Conservation (phyloP, 116 monocot genomes). For the Posidonia oceanica region DNA sequence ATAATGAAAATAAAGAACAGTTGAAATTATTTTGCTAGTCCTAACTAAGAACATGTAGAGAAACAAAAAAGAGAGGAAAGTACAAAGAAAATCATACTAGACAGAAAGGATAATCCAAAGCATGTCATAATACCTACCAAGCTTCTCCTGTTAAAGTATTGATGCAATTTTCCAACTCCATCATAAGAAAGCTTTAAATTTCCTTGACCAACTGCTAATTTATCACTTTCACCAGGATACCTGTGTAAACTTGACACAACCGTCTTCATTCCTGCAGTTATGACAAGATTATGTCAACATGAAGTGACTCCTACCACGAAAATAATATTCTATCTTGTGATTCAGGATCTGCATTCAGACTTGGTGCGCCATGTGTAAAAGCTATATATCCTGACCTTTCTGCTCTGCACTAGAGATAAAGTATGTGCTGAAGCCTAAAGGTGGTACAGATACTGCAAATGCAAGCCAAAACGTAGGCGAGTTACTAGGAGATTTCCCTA, state of each 20-base stretch:
- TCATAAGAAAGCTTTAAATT: conserved; percentile 61
- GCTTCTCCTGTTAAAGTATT: conserved; percentile 54
- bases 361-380: background rate
- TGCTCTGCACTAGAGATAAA: conserved; percentile 41
- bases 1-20: background rate
- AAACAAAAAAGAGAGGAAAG: conserved; percentile 1
- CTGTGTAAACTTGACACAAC: conserved; percentile 32
- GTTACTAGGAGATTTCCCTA: conserved; percentile 33
- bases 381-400: conserved; percentile 28
- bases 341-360: background rate
- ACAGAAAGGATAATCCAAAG: background rate
- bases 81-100: conserved; percentile 3
- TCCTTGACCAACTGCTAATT: conserved; percentile 60
- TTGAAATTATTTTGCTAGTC: background rate
- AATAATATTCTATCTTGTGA: background rate
- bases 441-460: conserved; percentile 79
- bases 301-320: background rate
- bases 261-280: conserved; percentile 10
- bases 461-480: conserved; percentile 84
- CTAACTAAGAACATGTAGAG: background rate
- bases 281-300: background rate
- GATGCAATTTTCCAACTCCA: conserved; percentile 37
- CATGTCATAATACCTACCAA: conserved; percentile 27
- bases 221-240: conserved; percentile 6
- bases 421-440: conserved; percentile 91